Evolutionary conservation across 768 basidiomycete species (phyloP).

Genomic region (Leccinum broughii): DNA sequence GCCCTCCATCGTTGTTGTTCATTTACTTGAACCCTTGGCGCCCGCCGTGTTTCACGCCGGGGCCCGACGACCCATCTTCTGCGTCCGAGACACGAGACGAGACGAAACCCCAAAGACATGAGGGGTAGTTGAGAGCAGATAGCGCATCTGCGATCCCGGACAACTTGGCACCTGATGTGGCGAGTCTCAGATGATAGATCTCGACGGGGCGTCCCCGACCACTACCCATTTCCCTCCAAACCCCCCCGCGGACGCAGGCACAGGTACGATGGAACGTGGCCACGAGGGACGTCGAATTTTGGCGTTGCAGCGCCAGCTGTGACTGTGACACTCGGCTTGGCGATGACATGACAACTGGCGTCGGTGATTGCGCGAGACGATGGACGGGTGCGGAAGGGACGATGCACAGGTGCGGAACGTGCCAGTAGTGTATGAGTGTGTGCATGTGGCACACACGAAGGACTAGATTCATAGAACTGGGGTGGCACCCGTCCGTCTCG

Average conservation of each 20-base stretch:
- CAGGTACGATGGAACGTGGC: not conserved
- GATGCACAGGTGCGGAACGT: not conserved
- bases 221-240: too few species aligned
- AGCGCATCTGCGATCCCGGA: too few species aligned
- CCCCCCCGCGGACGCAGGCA: not conserved
- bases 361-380: not conserved
- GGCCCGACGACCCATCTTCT: too few species aligned
- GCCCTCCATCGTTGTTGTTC: too few species aligned
- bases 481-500: not conserved
- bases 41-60: too few species aligned
- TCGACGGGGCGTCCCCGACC: too few species aligned
- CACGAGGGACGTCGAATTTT: not conserved
- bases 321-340: not conserved
- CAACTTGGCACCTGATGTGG: too few species aligned
- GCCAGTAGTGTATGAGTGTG: not conserved
- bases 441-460: not conserved
- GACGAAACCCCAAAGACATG: too few species aligned
- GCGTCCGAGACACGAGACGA: constrained; percentile 17
- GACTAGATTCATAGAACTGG: not conserved
- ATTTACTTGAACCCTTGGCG: too few species aligned
- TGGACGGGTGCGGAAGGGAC: not conserved
- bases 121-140: too few species aligned
- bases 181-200: too few species aligned
- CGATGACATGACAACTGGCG: not conserved
- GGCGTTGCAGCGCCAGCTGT: not conserved